A percentile compares a stretch with the other conserved stretches of the same genome.
phyloP scores from a whole-genome alignment of 495 filamentous ascomycete species.

The Letharia lupina region DNA sequence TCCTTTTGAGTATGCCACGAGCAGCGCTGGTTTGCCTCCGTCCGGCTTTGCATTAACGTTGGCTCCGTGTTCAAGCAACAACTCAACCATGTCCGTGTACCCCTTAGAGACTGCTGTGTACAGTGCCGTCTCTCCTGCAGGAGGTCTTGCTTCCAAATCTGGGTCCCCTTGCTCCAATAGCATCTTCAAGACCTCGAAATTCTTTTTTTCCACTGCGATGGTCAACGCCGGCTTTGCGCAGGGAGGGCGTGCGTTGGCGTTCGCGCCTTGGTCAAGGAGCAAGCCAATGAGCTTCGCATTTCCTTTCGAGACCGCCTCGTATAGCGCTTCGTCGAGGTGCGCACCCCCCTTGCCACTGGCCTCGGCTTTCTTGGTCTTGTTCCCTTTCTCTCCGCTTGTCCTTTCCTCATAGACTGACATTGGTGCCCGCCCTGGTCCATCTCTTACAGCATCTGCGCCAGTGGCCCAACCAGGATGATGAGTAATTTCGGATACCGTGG shows the following conservation, averaged over 20 bases:
- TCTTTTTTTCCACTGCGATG: slow-evolving; percentile 13
- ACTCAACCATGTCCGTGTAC: slow-evolving; percentile 4
- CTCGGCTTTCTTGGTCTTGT: not conserved
- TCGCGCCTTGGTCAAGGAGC: slow-evolving; percentile 16
- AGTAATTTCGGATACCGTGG: not conserved
- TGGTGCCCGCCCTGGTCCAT: not conserved
- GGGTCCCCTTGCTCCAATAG: slow-evolving; percentile 14
- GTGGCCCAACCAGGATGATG: not conserved
- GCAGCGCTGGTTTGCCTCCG: slow-evolving; percentile 17
- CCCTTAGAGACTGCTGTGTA: slow-evolving; percentile 14
- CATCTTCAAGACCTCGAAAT: slow-evolving; percentile 12
- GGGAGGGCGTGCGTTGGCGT: slow-evolving; percentile 14
- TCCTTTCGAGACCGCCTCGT: slow-evolving; percentile 15
- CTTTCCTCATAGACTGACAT: not conserved
- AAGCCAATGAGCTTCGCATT: slow-evolving; percentile 11
- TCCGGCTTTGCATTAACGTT: slow-evolving; percentile 15
- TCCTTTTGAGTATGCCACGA: slow-evolving; percentile 11
- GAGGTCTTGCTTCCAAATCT: slow-evolving; percentile 16
- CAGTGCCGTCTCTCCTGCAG: slow-evolving; percentile 18
- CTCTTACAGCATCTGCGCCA: not conserved
- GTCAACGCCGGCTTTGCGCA: slow-evolving; percentile 19
- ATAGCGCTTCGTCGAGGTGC: slow-evolving; percentile 17
- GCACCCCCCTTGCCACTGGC: not conserved
- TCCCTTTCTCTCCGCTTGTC: not conserved
- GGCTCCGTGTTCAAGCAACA: slow-evolving; percentile 17